A percentile compares a stretch with the other conserved stretches of the same genome.
Evolutionary conservation across 805 yeast genomes (phyloP).

Genomic region (Yamadazyma kitorensis): DNA sequence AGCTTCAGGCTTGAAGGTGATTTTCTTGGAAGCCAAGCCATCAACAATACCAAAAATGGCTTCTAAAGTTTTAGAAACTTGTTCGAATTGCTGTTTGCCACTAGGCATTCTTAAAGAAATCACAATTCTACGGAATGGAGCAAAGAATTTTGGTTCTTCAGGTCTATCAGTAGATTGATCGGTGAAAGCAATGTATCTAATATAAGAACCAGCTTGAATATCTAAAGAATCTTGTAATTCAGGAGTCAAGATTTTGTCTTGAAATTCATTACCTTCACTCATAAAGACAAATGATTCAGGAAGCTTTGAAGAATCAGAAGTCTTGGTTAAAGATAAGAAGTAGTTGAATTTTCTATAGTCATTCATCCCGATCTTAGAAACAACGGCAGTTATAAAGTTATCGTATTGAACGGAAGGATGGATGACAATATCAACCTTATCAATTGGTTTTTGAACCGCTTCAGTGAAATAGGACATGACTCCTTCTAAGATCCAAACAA

Average conservation of each 20-base stretch:
- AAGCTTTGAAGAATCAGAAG: slow-evolving; percentile 66
- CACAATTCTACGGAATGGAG: slow-evolving; percentile 51
- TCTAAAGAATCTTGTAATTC: slow-evolving; percentile 45
- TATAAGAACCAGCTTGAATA: slow-evolving; percentile 30
- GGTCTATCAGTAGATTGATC: slow-evolving; percentile 84
- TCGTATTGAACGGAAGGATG: slow-evolving; percentile 55
- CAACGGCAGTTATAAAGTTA: slow-evolving; percentile 78
- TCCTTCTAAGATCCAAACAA: slow-evolving; percentile 64
- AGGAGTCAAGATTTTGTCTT: slow-evolving; percentile 55
- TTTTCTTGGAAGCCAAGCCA: slow-evolving; percentile 46
- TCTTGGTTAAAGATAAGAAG: slow-evolving; percentile 79
- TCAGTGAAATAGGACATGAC: slow-evolving; percentile 56
- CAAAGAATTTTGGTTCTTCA: slow-evolving; percentile 49
- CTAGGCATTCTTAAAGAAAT: slow-evolving; percentile 54
- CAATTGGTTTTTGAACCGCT: slow-evolving; percentile 52
- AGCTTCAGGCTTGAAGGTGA: slow-evolving; percentile 68
- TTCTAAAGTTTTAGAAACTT: slow-evolving; percentile 47
- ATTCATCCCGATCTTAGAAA: slow-evolving; percentile 81
- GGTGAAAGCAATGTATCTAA: slow-evolving; percentile 74
- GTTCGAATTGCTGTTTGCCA: slow-evolving; percentile 46
- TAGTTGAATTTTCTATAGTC: slow-evolving; percentile 72
- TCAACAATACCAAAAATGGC: slow-evolving; percentile 63
- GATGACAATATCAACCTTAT: slow-evolving; percentile 61
- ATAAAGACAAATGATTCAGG: slow-evolving; percentile 80
- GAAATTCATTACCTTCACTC: slow-evolving; percentile 85